Conservation (phyloP, 1,284 basidiomycete species). For the Tetrapyrgos nigripes region DNA sequence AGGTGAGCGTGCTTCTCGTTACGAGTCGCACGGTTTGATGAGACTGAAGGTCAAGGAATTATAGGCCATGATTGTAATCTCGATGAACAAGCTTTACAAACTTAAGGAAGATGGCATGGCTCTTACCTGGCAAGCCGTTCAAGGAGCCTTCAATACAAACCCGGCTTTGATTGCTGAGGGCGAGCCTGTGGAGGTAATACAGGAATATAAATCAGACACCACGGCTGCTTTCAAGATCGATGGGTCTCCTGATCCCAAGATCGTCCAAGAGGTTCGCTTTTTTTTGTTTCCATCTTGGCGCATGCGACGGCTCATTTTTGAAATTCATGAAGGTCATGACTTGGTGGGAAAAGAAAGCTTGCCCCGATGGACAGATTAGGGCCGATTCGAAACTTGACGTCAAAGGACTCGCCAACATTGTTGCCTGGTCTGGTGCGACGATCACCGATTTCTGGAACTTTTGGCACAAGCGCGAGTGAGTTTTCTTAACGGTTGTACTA, state of each 20-base stretch:
- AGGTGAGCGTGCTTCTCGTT: background rate
- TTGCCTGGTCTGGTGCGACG: slow-evolving; percentile 6
- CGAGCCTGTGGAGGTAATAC: background rate
- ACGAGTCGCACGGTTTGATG: no score
- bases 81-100: background rate
- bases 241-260: slow-evolving; percentile 2
- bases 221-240: background rate
- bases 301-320: no score
- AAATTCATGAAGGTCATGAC: slow-evolving; percentile 2
- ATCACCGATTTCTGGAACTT: slow-evolving; percentile 2
- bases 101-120: background rate
- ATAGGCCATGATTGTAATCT: background rate
- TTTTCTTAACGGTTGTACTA: background rate
- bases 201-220: background rate
- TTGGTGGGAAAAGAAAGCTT: slow-evolving; percentile 3
- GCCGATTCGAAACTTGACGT: slow-evolving; percentile 3
- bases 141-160: background rate
- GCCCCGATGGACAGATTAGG: slow-evolving; percentile 2
- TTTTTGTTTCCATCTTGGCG: background rate
- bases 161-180: background rate
- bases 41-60: no score
- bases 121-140: background rate
- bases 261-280: slow-evolving; percentile 2
- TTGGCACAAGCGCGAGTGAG: slow-evolving; percentile 4
- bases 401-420: background rate